Conservation (phyloP, 345 rosid genomes). For the Syzygium oleosum region DNA sequence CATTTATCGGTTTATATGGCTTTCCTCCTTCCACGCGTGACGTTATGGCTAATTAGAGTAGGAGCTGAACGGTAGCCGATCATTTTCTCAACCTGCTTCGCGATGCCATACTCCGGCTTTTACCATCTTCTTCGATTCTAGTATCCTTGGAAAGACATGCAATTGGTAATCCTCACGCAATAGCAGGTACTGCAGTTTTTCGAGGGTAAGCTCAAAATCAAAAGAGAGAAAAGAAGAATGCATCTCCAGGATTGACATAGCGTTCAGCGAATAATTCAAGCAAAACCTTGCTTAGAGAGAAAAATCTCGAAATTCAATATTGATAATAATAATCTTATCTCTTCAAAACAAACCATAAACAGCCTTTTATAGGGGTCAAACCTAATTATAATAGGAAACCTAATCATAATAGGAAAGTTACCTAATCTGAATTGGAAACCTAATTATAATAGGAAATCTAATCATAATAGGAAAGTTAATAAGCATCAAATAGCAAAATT, state of each 20-base stretch:
- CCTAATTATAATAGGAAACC: no score
- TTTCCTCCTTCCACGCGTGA: background rate
- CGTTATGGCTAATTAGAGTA: background rate
- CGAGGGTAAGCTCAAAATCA: conserved; percentile 9
- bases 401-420: no score
- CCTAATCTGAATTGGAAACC: no score
- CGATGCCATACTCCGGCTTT: conserved; percentile 98
- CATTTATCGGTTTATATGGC: background rate
- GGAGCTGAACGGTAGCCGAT: conserved; percentile 41
- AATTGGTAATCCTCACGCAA: conserved; percentile 95
- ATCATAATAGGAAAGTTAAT: no score
- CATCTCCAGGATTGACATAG: background rate
- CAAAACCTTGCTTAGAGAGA: no score
- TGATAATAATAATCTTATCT: no score
- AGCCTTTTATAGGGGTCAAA: no score
- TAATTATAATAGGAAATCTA: no score
- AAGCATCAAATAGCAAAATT: no score
- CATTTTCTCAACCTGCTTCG: conserved; percentile 99
- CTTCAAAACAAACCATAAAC: no score
- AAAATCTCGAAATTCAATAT: no score
- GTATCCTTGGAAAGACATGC: conserved; percentile 90
- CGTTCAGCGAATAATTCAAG: no score
- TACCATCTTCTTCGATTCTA: conserved; percentile 97
- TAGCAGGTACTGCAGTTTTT: conserved; percentile 55
- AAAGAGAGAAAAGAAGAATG: background rate